Evolutionary conservation across 106 monocot genomes (phyloP), one percentile per base, ranked within the genome.

Genomic region (Phalaenopsis equestris): DNA sequence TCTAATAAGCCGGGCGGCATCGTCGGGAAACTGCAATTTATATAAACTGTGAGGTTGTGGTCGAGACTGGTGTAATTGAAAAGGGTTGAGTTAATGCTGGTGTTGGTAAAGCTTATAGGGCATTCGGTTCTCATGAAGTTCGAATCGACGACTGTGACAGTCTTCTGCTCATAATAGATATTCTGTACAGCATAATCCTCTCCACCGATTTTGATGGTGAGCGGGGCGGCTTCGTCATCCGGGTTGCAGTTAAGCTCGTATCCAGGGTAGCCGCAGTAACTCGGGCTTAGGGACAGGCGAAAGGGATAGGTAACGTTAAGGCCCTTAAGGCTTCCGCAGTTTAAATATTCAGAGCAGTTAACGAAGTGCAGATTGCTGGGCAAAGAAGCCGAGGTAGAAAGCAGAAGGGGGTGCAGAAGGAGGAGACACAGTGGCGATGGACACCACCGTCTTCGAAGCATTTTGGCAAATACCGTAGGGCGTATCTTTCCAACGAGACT

Each of bases 221-320:
- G 56, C 12, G 10, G 52, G 18, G 38, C 36, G 30, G 3, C 3
- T 0, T 78, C 17, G 56, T 55, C 14, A n/a, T 37, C 77, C 15
- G 17, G 7, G 77, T 52, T 45, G 78, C 83, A 79, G 41, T 24
- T 30, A 56, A 83, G 72, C 18, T 73, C 56, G 70, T 73, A 83
- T 3, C 41, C 52, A 14, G 83, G 83, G 57, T 73, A 73, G 56
- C 83, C 83, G 73, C 83, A 83, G 78, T 74, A 78, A 37, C 2
- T 12, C 3, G 70, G 83, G 56, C 55, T 78, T 41, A 23, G 12
- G 8, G 15, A 24, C 5, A 41, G 72, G 3, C 83, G 78, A 47
- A 83, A 78, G 39, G 83, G 83, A 58, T 83, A 83, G 47, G 78
- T 72, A 73, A 83, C 57, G 42, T 41, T 46, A 39, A 37, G n/a